Base-by-base conservation (phyloP, 495 filamentous ascomycete species). In the Penicillium simplicissimum region DNA sequence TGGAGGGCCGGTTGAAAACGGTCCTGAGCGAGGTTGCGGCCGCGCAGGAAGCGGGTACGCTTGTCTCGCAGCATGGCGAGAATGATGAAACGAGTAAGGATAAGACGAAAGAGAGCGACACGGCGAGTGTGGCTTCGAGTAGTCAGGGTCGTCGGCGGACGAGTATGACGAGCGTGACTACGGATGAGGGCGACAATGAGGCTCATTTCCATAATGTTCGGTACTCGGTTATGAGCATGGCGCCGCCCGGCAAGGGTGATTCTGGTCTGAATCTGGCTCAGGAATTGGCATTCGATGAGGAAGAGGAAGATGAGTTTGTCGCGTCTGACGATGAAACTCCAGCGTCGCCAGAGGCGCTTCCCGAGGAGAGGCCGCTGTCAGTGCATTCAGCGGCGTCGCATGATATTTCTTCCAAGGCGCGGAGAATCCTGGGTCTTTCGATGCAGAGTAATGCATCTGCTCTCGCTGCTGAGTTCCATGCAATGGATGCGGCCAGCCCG, bases 11-110 rank as follows among this genome's bases (percentile, higher is more conserved):
- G 55, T 76, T 99, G 56, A 93, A 93, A 69, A 81, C 83, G 17
- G 86, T 99, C 34, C 71, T 97, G 47, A 89, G 90, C 33, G 96
- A 97, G 69, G 82, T 99, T 35, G 87, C 89, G 34, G 86, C 89
- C 21, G 87, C 87, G 52, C 89, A 94, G 67, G 84, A 84, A 47
- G 82, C 82, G 23, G 67, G 65, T 25, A 63, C 69, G 10, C 67
- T 72, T 13, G 63, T 71, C 54, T 66, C 65, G 14, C 59, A 62
- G 1, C 48, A 57, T 9, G 67, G 76, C 7, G 66, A 64, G 36
- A 63, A 74, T 40, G 64, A 61, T 15, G 67, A 66, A 14, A 48
- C 35, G 15, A 56, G 49, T 55, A 78, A 77, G 58, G 81, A 83
- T 42, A 78, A 67, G 57, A 74, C 59, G 48, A 75, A 81, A 76